Base-by-base conservation (phyloP, 2,329 filamentous ascomycete species). In the Ceratocystis variospora region DNA sequence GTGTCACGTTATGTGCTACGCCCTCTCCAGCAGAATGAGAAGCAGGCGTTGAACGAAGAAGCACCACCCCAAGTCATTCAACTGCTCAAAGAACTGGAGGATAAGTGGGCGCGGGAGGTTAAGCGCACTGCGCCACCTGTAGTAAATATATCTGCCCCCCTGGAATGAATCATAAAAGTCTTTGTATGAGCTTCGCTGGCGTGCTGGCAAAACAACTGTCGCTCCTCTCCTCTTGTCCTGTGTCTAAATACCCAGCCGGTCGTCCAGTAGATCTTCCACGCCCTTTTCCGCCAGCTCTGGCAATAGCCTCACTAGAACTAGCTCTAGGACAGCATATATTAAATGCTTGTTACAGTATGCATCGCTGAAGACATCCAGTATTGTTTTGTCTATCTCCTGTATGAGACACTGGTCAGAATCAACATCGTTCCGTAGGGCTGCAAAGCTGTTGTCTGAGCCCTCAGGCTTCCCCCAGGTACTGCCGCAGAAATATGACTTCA, bases 271-370 rank as follows among this genome's bases (percentile, higher is more conserved):
- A 71, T 90, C 88, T 66, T 80, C 79, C 37, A 90, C 82, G 46
- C 85, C 84, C 73, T 83, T 85, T 71, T 90, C 87, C 65, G 81
- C 81, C 71, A 97, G 74, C 77, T 99, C 94, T 3, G 94, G 94
- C 73, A 96, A 83, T 69, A 97, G 75, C 70, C 87, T 84, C 66
- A 90, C 83, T n/a, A 96, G 79, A 1, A 96, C 74, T 67, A 93
- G 76, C 76, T 99, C 94, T 44, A 97, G 77, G 61, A 94, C 79
- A 57, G 84, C 81, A 73, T 96, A 96, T 71, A 96, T 78, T 41
- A 97, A 78, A 76, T 96, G 91, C 77, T 92, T 95, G 77, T 99
- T 99, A 76, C 91, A 87, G 76, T 96, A 96, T 63, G 82, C 79
- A 75, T 96, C 91, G 17, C 83, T 83, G 70, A 96, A 87, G 46